Evolutionary conservation across 768 basidiomycete genomes (phyloP).

Genomic region (Gloeophyllum trabeum): DNA sequence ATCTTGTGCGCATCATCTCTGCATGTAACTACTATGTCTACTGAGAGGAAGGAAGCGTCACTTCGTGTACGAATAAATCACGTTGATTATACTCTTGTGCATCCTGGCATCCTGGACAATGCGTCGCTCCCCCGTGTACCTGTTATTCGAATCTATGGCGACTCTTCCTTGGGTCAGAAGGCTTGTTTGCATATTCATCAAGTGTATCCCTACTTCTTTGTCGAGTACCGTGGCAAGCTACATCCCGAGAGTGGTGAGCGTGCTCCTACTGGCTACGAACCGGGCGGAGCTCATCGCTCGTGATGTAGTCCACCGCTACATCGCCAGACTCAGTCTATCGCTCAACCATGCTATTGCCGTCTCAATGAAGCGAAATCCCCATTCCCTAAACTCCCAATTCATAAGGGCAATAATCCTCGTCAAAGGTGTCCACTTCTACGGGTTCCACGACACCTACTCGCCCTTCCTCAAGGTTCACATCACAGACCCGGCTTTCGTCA

Average conservation of each 20-base stretch:
- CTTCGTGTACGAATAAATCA: slow-evolving; percentile 35
- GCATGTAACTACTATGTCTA: too few relatives aligned
- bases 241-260: slow-evolving; percentile 49
- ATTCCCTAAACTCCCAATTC: slow-evolving; percentile 43
- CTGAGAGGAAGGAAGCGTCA: slow-evolving; percentile 8
- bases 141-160: slow-evolving; percentile 78
- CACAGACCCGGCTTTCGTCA: slow-evolving; percentile 57
- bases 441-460: slow-evolving; percentile 74
- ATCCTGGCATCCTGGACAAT: slow-evolving; percentile 56
- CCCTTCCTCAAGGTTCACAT: slow-evolving; percentile 86
- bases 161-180: slow-evolving; percentile 64
- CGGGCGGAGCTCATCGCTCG: background rate
- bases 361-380: slow-evolving; percentile 65
- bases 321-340: slow-evolving; percentile 54
- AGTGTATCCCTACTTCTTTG: slow-evolving; percentile 88
- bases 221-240: slow-evolving; percentile 68
- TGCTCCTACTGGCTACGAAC: background rate
- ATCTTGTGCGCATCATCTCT: too few relatives aligned
- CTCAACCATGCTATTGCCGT: slow-evolving; percentile 82
- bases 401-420: slow-evolving; percentile 74
- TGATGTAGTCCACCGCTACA: slow-evolving; percentile 60
- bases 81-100: slow-evolving; percentile 53
- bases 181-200: slow-evolving; percentile 89
- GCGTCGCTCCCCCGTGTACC: slow-evolving; percentile 53
- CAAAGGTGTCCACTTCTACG: slow-evolving; percentile 95